A percentile compares a stretch with the other conserved stretches of the same genome.
phyloP scores from a whole-genome alignment of 805 yeast species.

The Starmerella vaccinii region DNA sequence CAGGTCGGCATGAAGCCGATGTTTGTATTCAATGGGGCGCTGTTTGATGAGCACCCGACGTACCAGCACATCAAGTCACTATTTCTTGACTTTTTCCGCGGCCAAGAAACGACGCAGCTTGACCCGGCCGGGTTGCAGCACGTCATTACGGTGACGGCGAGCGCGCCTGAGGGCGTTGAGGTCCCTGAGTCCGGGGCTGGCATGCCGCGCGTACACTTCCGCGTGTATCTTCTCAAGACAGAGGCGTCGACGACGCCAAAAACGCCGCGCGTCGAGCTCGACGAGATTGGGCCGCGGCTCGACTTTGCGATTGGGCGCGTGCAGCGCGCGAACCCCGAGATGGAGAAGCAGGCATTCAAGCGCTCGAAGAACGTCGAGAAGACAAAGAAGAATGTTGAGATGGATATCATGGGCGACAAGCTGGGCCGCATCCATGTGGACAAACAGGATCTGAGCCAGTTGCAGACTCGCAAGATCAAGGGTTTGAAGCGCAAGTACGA shows the following conservation, averaged over 20 bases:
- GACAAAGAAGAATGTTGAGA: conserved; percentile 78
- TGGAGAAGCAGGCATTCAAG: conserved; percentile 79
- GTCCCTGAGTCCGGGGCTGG: conserved; percentile 59
- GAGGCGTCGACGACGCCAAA: conserved; percentile 60
- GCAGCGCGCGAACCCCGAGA: conserved; percentile 69
- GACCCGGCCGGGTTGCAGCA: conserved; percentile 94
- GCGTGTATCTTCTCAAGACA: conserved; percentile 81
- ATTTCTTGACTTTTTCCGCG: conserved; percentile 79
- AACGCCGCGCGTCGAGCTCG: conserved; percentile 86
- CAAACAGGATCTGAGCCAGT: conserved; percentile 76
- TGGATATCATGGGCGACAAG: conserved; percentile 90
- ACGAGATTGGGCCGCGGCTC: conserved; percentile 90
- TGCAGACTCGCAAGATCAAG: conserved; percentile 98
- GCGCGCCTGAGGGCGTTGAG: conserved; percentile 35
- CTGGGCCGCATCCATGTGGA: conserved; percentile 94
- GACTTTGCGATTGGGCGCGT: conserved; percentile 88
- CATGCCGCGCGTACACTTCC: conserved; percentile 73
- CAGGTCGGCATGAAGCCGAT: conserved; percentile 86
- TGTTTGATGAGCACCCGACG: conserved; percentile 80
- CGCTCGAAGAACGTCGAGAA: conserved; percentile 73
- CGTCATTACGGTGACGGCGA: conserved; percentile 69
- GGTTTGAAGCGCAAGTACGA: conserved; percentile 84
- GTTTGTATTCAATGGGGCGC: conserved; percentile 86
- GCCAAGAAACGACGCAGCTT: conserved; percentile 72
- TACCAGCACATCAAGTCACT: conserved; percentile 77